Evolutionary conservation across 441 rosid species (phyloP), one percentile per base, ranked within the genome.

Genomic region (Croton laevigatus): DNA sequence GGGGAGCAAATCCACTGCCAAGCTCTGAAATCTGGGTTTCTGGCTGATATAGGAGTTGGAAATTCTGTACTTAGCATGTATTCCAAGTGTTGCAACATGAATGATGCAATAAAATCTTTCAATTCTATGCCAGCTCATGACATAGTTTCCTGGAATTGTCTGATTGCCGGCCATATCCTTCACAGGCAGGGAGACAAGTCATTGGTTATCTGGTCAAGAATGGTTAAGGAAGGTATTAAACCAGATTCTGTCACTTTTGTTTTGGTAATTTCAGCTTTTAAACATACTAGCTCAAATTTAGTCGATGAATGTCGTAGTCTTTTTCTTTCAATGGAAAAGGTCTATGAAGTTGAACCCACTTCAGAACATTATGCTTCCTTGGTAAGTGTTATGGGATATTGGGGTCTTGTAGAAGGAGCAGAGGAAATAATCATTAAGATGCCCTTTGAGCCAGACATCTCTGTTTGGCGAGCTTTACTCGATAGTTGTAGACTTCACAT

Each of bases 381-480:
- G 27, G 72, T 88, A n/a, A 32, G 89, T n/a, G 97, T 89, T 57
- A 63, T 90, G 45, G 96, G 97, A 63, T 78, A 79, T 55, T 91
- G 97, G 95, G 97, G 94, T 38, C 78, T 77, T 69, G 85, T 90
- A 7, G 90, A 91, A 73, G 91, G 84, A 81, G 97, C 98, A 5
- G 97, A 89, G 79, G 80, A 87, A 63, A 70, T 71, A 5, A 76
- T 94, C 42, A 53, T 62, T 62, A 65, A 71, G 0, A 86, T 87
- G 92, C 87, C 85, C 11, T 80, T 85, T 66, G 83, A 81, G 36
- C 88, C 95, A 0, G 80, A 86, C 60, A 79, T 76, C 73, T 81
- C 84, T 64, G 83, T 84, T 69, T 86, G 89, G 92, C 84, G 87
- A 78, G 83, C 97, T 70, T 78, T 94, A 80, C 91, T 94, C 1